Conservation (phyloP, 2,329 filamentous ascomycete species). For the Arthroderma sp. region DNA sequence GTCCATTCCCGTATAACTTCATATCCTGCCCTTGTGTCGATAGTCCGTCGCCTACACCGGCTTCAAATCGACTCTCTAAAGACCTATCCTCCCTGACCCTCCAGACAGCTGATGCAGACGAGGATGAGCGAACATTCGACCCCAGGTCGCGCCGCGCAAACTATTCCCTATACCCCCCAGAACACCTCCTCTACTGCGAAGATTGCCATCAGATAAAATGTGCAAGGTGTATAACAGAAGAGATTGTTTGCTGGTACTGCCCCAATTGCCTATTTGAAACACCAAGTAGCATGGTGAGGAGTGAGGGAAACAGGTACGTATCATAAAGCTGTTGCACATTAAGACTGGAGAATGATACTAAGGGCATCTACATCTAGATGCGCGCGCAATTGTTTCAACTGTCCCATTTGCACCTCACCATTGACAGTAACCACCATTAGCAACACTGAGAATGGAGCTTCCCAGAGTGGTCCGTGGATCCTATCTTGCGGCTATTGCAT, state of each 20-base stretch:
- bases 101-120: constrained; percentile 41
- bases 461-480: constrained; percentile 53
- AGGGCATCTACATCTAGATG: constrained; percentile 47
- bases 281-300: constrained; percentile 80
- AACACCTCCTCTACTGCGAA: constrained; percentile 90
- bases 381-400: constrained; percentile 90
- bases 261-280: constrained; percentile 94
- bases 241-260: constrained; percentile 91
- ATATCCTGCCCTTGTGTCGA: constrained; percentile 18
- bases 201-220: constrained; percentile 96
- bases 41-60: constrained; percentile 8
- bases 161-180: constrained; percentile 84
- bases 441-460: constrained; percentile 33
- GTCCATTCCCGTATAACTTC: constrained; percentile 19
- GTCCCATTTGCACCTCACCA: constrained; percentile 74
- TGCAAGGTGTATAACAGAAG: constrained; percentile 79
- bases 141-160: constrained; percentile 73
- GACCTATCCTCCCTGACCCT: constrained; percentile 14
- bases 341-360: neutral
- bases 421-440: constrained; percentile 64
- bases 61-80: constrained; percentile 14
- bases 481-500: constrained; percentile 82
- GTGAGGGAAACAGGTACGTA: constrained; percentile 83
- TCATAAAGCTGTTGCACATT: constrained; percentile 9
- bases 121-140: constrained; percentile 72